Evolutionary conservation across 2,329 filamentous ascomycete species (phyloP).

Genomic region (Aspergillus puulaauensis): DNA sequence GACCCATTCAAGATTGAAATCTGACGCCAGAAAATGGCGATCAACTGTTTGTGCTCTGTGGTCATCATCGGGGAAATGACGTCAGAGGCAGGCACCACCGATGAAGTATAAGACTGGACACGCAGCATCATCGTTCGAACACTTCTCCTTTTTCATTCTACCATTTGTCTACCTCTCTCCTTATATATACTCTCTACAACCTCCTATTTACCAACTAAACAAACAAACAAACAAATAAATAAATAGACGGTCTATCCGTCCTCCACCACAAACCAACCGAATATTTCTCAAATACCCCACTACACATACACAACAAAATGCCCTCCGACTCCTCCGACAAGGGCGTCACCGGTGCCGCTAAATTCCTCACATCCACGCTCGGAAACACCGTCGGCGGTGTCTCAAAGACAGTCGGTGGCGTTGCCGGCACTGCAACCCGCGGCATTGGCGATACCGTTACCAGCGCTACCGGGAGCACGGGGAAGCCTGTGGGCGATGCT

Average conservation of each 20-base stretch:
- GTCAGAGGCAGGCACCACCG: not conserved
- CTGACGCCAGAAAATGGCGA: not conserved
- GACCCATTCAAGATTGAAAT: not conserved
- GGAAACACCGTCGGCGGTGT: slow-evolving; percentile 58
- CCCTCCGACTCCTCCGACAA: slow-evolving; percentile 21
- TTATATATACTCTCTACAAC: not conserved
- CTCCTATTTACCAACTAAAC: not conserved
- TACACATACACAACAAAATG: not conserved
- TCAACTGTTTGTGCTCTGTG: not conserved
- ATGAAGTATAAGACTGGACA: not conserved
- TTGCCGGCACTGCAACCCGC: slow-evolving; percentile 57
- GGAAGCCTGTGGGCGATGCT: slow-evolving; percentile 57
- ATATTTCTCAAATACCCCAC: not conserved
- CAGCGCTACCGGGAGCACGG: slow-evolving; percentile 54
- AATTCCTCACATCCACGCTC: slow-evolving; percentile 56
- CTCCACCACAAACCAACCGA: no score
- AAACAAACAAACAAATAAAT: not conserved
- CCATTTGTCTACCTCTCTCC: not conserved
- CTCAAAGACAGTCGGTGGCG: slow-evolving; percentile 53
- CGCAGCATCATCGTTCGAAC: not conserved
- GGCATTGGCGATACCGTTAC: slow-evolving; percentile 59
- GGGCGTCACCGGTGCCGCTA: slow-evolving; percentile 53
- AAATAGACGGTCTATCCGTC: not conserved
- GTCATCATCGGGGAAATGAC: not conserved
- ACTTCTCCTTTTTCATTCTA: not conserved